phyloP scores from a whole-genome alignment of 306 rosid genomes.

The Cicer chorassanicum region DNA sequence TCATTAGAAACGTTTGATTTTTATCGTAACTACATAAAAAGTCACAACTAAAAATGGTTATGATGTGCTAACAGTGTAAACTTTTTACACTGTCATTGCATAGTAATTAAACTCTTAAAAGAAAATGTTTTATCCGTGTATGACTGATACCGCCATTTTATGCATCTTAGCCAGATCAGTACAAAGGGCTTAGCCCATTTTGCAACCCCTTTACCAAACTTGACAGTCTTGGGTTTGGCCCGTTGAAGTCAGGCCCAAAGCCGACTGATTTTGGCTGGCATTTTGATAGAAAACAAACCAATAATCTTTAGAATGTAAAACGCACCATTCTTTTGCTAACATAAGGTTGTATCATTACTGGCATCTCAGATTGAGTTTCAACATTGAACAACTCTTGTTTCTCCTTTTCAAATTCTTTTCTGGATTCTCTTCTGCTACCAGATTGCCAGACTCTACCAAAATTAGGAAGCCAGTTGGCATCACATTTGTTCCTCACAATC shows the following conservation, averaged over 20 bases:
- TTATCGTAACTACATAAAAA: too few species aligned
- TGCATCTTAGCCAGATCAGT: constrained; percentile 2
- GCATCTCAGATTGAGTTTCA: constrained; percentile 61
- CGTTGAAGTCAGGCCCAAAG: constrained; percentile 12
- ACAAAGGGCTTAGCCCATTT: constrained; percentile 5
- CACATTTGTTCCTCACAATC: constrained; percentile 56
- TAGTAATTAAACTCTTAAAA: too few species aligned
- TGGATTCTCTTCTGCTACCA: constrained; percentile 88
- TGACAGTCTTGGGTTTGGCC: neutral
- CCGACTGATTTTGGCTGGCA: constrained; percentile 6
- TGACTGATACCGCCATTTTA: neutral
- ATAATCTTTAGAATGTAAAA: constrained; percentile 35
- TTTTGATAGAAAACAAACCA: constrained; percentile 19
- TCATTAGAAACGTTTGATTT: too few species aligned
- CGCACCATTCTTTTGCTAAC: constrained; percentile 92
- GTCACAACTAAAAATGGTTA: too few species aligned
- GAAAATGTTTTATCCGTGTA: neutral
- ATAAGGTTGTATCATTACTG: constrained; percentile 75
- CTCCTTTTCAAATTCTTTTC: constrained; percentile 84
- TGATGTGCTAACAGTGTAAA: too few species aligned
- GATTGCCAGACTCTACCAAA: constrained; percentile 99
- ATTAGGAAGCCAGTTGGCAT: constrained; percentile 90
- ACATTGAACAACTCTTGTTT: constrained; percentile 58
- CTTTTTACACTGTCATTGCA: too few species aligned
- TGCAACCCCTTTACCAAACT: constrained; percentile 22